Base-by-base conservation (phyloP, 1,284 basidiomycete genomes). In the Naganishia albida region DNA sequence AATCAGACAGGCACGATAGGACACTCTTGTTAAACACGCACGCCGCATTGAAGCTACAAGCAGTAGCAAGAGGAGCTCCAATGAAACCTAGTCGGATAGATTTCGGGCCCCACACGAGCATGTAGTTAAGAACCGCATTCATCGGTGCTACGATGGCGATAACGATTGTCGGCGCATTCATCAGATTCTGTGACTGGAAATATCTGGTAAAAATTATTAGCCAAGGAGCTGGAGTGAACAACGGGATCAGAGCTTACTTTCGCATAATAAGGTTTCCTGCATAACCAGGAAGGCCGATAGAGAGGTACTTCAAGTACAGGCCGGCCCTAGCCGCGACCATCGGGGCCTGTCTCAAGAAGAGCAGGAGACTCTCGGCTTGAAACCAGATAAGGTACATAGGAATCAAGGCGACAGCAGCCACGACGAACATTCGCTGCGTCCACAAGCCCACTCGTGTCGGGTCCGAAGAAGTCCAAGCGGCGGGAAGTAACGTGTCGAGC, bases 61-160 rank as follows among this genome's bases (percentile, higher is more conserved):
- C 89, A 0, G 91, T 92, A 0, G 94, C 90, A 42, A 97, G 82
- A 0, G 95, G 94, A 1, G 94, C 94, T 10, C 95, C 95, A 66
- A 93, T 86, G 78, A 93, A 99, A 8, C 95, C 95, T 1, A 98
- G 81, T 18, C 89, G 82, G 62, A 93, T 78, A 2, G 85, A 79
- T 34, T 83, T 80, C 0, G 91, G 91, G 2, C 91, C 91, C 90
- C 90, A 93, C 0, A 94, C 91, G 15, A 99, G 85, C 0, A 91
- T 72, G 73, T 87, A 96, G 75, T 91, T 95, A 48, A 97, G 81
- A 3, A 90, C 48, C 0, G 88, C 86, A 72, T 98, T 99, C 68
- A 92, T 80, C 0, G 94, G 94, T 0, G 93, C 91, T 20, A 93
- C 86, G 46, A 91, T 81, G 59, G 91, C 80, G 50, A 93, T 87